These are phyloP conservation scores for Leccinum aurantiacum DNA, from an alignment of 768 basidiomycete genomes.

Conservation along the genomic window DNA sequence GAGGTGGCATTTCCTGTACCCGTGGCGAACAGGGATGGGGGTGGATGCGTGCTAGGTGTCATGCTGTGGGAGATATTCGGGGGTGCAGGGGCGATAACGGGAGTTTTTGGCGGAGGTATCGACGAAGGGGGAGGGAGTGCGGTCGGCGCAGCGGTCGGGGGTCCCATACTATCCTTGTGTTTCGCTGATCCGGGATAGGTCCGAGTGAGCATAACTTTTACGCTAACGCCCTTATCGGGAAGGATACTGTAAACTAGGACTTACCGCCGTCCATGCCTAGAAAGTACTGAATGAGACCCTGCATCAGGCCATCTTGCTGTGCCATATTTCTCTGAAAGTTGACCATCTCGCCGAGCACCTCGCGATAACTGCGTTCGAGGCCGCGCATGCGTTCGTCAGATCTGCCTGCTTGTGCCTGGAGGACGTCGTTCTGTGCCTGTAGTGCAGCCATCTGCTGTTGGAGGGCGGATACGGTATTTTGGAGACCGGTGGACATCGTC, in stretches of 20 bases:
- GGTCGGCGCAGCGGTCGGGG: slow-evolving; percentile 16
- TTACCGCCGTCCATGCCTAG: slow-evolving; percentile 65
- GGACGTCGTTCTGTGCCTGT: slow-evolving; percentile 30
- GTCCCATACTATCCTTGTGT: slow-evolving; percentile 19
- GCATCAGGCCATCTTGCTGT: slow-evolving; percentile 83
- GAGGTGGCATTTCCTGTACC: slow-evolving; percentile 15
- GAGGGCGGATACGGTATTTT: slow-evolving; percentile 25
- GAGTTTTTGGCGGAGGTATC: slow-evolving; percentile 21
- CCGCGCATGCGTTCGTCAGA: slow-evolving; percentile 56
- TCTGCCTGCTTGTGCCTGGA: slow-evolving; percentile 31
- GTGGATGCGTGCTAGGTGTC: slow-evolving; percentile 34
- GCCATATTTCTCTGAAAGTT: slow-evolving; percentile 73
- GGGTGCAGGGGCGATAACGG: slow-evolving; percentile 9
- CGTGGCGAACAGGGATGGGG: slow-evolving; percentile 28
- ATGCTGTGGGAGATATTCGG: slow-evolving; percentile 26
- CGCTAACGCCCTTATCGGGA: background rate
- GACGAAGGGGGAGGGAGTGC: slow-evolving; percentile 9
- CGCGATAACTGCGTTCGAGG: slow-evolving; percentile 64
- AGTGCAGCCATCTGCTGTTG: slow-evolving; percentile 32
- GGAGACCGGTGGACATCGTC: slow-evolving; percentile 29
- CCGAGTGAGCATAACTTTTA: slow-evolving; percentile 6
- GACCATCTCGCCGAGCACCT: slow-evolving; percentile 69
- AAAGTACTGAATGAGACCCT: slow-evolving; percentile 79
- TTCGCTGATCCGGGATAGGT: slow-evolving; percentile 18
- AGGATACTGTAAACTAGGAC: slow-evolving; percentile 17